phyloP scores from a whole-genome alignment of 2,329 filamentous ascomycete genomes.

The Aureobasidium uvarum region DNA sequence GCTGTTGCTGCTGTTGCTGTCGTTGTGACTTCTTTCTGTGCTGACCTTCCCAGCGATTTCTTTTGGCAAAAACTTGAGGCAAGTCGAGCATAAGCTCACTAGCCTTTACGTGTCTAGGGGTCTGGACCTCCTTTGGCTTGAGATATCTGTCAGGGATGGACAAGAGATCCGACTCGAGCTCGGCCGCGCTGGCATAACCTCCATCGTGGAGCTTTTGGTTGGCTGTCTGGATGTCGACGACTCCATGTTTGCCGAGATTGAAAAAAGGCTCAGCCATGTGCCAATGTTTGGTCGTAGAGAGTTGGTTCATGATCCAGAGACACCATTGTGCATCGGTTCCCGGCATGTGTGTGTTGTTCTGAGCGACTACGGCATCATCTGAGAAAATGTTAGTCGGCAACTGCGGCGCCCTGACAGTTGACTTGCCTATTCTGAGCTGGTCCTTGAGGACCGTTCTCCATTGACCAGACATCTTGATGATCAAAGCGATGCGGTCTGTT shows the following conservation, averaged over 20 bases:
- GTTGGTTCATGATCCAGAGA: not conserved
- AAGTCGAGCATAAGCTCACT: not conserved
- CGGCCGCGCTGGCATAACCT: not conserved
- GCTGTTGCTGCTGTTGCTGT: not conserved
- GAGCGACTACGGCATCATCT: not conserved
- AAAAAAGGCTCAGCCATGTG: not conserved
- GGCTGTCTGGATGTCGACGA: not conserved
- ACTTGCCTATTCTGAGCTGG: not conserved
- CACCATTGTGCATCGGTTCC: not conserved
- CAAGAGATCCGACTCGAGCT: not conserved
- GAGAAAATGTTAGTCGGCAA: not conserved
- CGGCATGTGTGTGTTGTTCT: not conserved
- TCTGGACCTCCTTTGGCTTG: too few species aligned
- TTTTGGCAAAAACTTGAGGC: too few species aligned
- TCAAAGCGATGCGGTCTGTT: not conserved
- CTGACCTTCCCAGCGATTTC: too few species aligned
- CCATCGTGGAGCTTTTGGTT: not conserved
- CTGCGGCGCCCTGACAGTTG: too few species aligned
- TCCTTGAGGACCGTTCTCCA: not conserved
- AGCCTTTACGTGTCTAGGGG: too few species aligned
- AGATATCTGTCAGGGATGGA: not conserved
- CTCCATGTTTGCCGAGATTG: not conserved
- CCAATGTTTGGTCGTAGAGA: not conserved
- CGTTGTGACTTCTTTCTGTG: too few species aligned
- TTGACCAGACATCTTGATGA: not conserved